Base-by-base conservation (phyloP, 176 grass and related monocot genomes). In the Carex scoparia region DNA sequence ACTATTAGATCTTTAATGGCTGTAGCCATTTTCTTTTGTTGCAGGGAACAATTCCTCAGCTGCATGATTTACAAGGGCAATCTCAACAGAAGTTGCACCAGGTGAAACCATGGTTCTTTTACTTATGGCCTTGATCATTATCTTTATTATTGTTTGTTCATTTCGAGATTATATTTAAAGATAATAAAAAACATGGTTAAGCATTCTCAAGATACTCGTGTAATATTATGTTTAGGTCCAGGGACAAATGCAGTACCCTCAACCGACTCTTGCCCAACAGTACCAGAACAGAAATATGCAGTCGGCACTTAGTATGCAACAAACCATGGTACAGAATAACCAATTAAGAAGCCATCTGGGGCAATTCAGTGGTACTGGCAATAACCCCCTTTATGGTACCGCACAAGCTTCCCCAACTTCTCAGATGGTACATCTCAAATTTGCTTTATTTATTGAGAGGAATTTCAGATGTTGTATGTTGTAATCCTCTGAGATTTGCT, bases 321-420 rank as follows among this genome's bases (percentile, higher is more conserved):
- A 92, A 33, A 89, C 83, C 82, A 93, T 98, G 84, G 42, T 88
- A 67, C 95, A 98, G 60, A 98, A 83, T 87, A 93, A 81, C 89
- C 95, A 94, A 61, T 83, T 95, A 62, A 87, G 96, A 85, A 98
- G 69, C 73, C 91, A 95, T 70, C 82, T 98, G 75, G 88, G 90
- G 19, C 95, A 98, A 86, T 94, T 95, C 18, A 82, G 82, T 90
- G 93, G 91, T 90, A 84, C 91, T 80, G 86, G 85, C 40, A 98
- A 95, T 44, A 95, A 65, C 90, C 83, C 93, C 38, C 87, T 98
- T 88, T 98, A 92, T 61, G 91, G 74, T 84, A 87, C 96, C 79
- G 93, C 91, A 54, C 96, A 98, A 69, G 86, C 91, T 83, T 98
- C 96, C 79, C 90, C 96, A 51, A 98, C 87, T 82, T 94, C 96